These are phyloP conservation scores for Biscogniauxia sp. DNA, from an alignment of 2,329 filamentous ascomycete species.

Conservation along the genomic window DNA sequence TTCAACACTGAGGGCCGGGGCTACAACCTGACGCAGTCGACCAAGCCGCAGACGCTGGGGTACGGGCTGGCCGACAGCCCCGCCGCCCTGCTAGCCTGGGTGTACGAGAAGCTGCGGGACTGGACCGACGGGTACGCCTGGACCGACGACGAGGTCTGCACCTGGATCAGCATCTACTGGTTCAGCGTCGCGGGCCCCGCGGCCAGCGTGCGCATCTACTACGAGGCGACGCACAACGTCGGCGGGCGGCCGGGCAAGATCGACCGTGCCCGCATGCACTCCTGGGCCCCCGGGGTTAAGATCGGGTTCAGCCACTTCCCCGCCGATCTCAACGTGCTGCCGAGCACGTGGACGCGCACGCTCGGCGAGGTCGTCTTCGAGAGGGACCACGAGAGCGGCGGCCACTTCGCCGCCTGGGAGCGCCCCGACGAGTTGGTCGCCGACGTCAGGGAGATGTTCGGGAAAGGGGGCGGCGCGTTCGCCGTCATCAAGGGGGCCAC, in stretches of 20 bases:
- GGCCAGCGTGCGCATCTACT: slow-evolving; percentile 69
- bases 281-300: slow-evolving; percentile 37
- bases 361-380: slow-evolving; percentile 61
- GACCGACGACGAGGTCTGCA: slow-evolving; percentile 74
- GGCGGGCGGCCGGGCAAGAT: slow-evolving; percentile 22
- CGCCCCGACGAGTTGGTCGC: slow-evolving; percentile 49
- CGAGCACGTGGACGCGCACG: slow-evolving; percentile 55
- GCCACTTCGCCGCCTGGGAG: slow-evolving; percentile 63
- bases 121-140: slow-evolving; percentile 73
- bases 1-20: slow-evolving; percentile 56
- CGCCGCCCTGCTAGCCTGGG: slow-evolving; percentile 70
- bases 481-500: slow-evolving; percentile 31
- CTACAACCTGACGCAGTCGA: slow-evolving; percentile 60
- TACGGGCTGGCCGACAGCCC: slow-evolving; percentile 70
- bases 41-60: slow-evolving; percentile 70
- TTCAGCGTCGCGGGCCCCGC: slow-evolving; percentile 67
- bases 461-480: slow-evolving; percentile 45
- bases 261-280: slow-evolving; percentile 7
- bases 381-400: slow-evolving; percentile 47
- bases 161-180: slow-evolving; percentile 72
- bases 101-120: slow-evolving; percentile 76
- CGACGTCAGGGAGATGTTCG: slow-evolving; percentile 60
- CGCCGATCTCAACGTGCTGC: slow-evolving; percentile 53
- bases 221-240: slow-evolving; percentile 54
- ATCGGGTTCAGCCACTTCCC: slow-evolving; percentile 54